Evolutionary conservation across 495 filamentous ascomycete species (phyloP).

Genomic region (Oidiodendron maius): DNA sequence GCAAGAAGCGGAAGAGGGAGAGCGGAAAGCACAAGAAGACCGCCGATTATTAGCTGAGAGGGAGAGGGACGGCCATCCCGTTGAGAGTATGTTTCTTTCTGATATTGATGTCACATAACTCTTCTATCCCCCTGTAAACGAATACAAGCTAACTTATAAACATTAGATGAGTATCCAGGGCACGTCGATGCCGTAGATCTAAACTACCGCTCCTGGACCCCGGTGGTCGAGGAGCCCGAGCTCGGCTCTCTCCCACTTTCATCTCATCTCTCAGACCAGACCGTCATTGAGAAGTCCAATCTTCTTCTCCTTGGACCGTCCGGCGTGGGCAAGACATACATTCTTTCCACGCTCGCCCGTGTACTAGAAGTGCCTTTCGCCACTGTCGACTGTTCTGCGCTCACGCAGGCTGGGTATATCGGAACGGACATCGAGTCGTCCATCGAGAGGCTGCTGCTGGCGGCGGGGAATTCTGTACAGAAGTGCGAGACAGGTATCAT

Average conservation of each 20-base stretch:
- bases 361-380: constrained; percentile 91
- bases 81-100: constrained; percentile 13
- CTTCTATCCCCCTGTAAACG: too few relatives aligned
- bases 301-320: constrained; percentile 89
- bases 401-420: constrained; percentile 96
- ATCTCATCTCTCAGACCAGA: constrained; percentile 28
- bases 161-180: constrained; percentile 66
- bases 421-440: constrained; percentile 93
- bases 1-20: constrained; percentile 60
- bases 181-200: constrained; percentile 57
- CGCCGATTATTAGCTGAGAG: constrained; percentile 32
- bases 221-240: constrained; percentile 24
- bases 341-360: constrained; percentile 59
- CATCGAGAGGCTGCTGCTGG: constrained; percentile 81
- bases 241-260: constrained; percentile 29
- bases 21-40: constrained; percentile 34
- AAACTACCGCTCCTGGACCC: constrained; percentile 22
- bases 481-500: constrained; percentile 89
- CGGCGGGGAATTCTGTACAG: constrained; percentile 82
- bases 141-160: background rate
- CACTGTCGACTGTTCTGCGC: constrained; percentile 95
- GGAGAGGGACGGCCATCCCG: constrained; percentile 14
- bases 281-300: constrained; percentile 90
- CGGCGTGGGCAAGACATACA: constrained; percentile 94
- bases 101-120: background rate